Evolutionary conservation across 768 basidiomycete genomes (phyloP).

Genomic region (Suillus plorans): DNA sequence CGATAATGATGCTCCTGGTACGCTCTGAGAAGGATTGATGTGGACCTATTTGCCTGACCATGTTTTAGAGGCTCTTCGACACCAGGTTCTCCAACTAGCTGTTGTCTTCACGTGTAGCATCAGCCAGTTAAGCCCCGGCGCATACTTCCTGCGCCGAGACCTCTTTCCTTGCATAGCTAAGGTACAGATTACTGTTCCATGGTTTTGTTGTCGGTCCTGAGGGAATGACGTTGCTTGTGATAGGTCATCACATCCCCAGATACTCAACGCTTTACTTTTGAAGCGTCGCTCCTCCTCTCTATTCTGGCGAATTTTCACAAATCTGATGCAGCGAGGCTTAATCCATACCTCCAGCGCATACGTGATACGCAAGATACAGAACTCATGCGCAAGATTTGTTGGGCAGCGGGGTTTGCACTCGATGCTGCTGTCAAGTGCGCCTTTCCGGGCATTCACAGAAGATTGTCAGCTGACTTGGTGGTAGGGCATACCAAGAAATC

Average conservation of each 20-base stretch:
- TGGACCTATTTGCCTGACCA: neutral
- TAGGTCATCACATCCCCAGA: constrained; percentile 58
- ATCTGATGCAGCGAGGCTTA: constrained; percentile 67
- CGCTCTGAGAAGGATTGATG: neutral
- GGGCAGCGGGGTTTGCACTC: constrained; percentile 55
- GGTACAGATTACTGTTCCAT: constrained; percentile 28
- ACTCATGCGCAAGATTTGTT: constrained; percentile 57
- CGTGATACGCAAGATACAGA: constrained; percentile 45
- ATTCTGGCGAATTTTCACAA: constrained; percentile 72
- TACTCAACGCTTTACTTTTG: constrained; percentile 57
- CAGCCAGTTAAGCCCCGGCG: constrained; percentile 65
- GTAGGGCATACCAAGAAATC: constrained; percentile 57
- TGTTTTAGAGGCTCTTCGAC: constrained; percentile 44
- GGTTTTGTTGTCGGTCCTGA: neutral
- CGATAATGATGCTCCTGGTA: constrained; percentile 47
- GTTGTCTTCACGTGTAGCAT: constrained; percentile 59
- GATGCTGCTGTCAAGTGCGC: constrained; percentile 50
- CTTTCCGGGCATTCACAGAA: neutral
- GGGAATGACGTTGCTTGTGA: neutral
- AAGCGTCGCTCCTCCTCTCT: constrained; percentile 58
- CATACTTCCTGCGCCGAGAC: constrained; percentile 65
- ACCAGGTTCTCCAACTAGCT: constrained; percentile 55
- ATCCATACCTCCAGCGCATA: constrained; percentile 61
- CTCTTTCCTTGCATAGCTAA: constrained; percentile 54
- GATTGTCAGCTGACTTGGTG: neutral